Evolutionary conservation across 2,329 filamentous ascomycete species (phyloP), one percentile per base, ranked within the genome.

Genomic region (Hymenoscyphus repandus): DNA sequence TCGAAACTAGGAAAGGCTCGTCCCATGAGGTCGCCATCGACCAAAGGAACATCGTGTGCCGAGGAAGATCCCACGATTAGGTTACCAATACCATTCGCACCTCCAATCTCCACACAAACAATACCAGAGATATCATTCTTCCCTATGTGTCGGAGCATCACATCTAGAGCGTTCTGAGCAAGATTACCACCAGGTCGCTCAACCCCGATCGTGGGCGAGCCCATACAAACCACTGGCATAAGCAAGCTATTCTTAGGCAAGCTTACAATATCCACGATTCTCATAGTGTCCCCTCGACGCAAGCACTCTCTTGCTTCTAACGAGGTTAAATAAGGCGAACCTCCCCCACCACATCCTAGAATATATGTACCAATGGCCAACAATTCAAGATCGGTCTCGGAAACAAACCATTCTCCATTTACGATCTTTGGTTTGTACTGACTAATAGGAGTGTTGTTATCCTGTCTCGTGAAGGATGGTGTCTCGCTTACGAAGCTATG

Each of bases 281-380:
- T 66, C 32, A 74, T 65, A 2, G 63, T 69, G 6, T 68, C 61
- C 2, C 74, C 69, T 34, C 65, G 60, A 47, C 67, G 62, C 15
- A 75, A 51, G 31, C 71, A 66, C 20, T 69, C 66, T 32, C 69
- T 63, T 31, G 74, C 62, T 13, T 70, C 69, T 36, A 76, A 61
- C 57, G 70, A 73, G 22, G 68, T 69, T 2, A 69, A 66, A 47
- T 70, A 72, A 0, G 73, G 72, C n/a, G 69, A 71, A 2, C 73
- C 74, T 30, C 74, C 74, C 7, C 74, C 74, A 10, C 70, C 74
- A 17, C 71, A 74, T 15, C 74, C 74, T 3, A 76, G 64, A 10
- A 76, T 70, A 50, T 75, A 74, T 54, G 72, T 74, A 2, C 74
- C 74, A 22, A 69, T 69, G 2, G 71, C 67, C 11, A 76, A 68